Base-by-base conservation (phyloP, 2,329 filamentous ascomycete genomes). In the Fusarium torreyae region DNA sequence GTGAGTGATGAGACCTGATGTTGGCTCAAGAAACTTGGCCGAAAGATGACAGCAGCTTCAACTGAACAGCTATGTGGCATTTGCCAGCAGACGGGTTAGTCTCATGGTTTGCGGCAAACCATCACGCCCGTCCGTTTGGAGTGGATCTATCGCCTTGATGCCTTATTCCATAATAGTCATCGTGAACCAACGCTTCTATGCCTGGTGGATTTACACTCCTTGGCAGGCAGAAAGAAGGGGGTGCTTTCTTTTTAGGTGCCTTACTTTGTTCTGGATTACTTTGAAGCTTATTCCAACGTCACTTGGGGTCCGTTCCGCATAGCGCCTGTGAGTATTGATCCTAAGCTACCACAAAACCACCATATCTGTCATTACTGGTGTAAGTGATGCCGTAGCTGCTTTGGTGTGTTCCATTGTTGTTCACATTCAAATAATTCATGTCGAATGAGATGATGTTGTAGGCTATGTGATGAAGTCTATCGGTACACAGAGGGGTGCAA, bases 251-350 rank as follows among this genome's bases (percentile, higher is more conserved):
- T 33, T 7, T 20, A 24, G 33, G 31, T n/a, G 15, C 31, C 5
- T 11, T 42, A 4, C 24, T 24, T 42, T 48, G 28, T 59, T 45
- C 6, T 24, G 15, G 28, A 44, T 51, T 44, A 39, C 33, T 38
- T 18, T 24, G 42, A 51, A 72, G 70, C 58, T 73, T 73, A 70
- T 59, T 73, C 60, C 56, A 57, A 73, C 70, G 68, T 71, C 68
- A 24, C 17, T 40, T 33, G 34, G n/a, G 24, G 34, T 40, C 34
- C 36, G 42, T n/a, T 43, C 11, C 18, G 14, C 15, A 43, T 24
- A 15, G 18, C 13, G 14, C 40, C 14, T 15, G 20, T 15, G 7
- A 43, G 14, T 2, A 15, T 13, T 24, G 18, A 18, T 13, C 7
- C 3, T 7, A 40, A 20, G 10, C 11, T 40, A 14, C 36, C 38